phyloP scores from a whole-genome alignment of 768 basidiomycete genomes.

The Suillus sp. region DNA sequence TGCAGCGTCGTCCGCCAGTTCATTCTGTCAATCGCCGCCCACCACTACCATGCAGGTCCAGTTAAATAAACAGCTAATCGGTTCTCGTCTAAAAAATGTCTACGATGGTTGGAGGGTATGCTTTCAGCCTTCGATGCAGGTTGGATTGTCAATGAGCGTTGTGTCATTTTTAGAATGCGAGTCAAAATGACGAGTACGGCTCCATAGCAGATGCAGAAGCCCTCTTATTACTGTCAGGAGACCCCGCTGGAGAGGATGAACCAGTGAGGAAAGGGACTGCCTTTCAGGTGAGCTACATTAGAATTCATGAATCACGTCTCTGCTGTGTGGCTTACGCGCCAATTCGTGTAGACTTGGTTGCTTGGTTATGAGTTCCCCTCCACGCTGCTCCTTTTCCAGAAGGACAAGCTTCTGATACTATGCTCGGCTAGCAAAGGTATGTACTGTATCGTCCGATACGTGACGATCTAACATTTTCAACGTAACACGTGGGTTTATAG shows the following conservation, averaged over 20 bases:
- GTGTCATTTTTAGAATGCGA: constrained; percentile 51
- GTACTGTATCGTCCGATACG: constrained; percentile 13
- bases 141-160: constrained; percentile 18
- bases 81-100: constrained; percentile 56
- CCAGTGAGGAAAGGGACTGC: constrained; percentile 90
- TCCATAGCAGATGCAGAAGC: constrained; percentile 71
- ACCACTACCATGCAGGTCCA: constrained; percentile 60
- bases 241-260: constrained; percentile 83
- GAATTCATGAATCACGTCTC: neutral
- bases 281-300: constrained; percentile 68
- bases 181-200: constrained; percentile 69
- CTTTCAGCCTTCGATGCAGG: constrained; percentile 14
- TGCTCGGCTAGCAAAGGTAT: constrained; percentile 90
- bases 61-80: constrained; percentile 64
- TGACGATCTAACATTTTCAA: constrained; percentile 12
- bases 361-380: constrained; percentile 98
- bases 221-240: constrained; percentile 72
- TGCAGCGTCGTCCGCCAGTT: constrained; percentile 20
- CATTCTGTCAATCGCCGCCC: constrained; percentile 10
- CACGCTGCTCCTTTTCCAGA: constrained; percentile 83
- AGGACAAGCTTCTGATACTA: constrained; percentile 73
- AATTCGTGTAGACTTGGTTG: constrained; percentile 77
- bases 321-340: constrained; percentile 12
- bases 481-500: constrained; percentile 42
- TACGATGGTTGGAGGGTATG: constrained; percentile 67